A percentile compares a stretch with the other conserved stretches of the same genome.
Conservation (phyloP, 2,329 filamentous ascomycete genomes). For the Pseudogymnoascus sp. region DNA sequence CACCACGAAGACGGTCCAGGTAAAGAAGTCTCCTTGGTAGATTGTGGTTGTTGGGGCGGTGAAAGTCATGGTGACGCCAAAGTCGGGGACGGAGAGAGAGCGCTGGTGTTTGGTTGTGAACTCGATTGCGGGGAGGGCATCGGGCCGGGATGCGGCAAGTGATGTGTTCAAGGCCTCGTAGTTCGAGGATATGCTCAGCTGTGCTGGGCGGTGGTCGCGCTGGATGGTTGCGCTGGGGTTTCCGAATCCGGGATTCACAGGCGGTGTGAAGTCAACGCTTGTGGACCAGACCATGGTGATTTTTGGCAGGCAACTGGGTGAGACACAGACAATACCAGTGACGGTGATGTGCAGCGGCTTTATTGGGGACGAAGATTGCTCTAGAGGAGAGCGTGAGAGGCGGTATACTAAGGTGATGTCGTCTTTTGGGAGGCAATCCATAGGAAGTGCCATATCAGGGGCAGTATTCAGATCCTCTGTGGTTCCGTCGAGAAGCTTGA, state of each 20-base stretch:
- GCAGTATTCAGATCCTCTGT: constrained; percentile 49
- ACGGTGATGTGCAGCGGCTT: constrained; percentile 53
- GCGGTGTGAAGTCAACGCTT: constrained; percentile 58
- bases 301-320: constrained; percentile 49
- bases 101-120: constrained; percentile 36
- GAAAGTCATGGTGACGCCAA: constrained; percentile 70
- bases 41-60: constrained; percentile 54
- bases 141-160: constrained; percentile 49
- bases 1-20: constrained; percentile 67
- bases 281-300: constrained; percentile 62
- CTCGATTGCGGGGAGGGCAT: constrained; percentile 52
- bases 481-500: constrained; percentile 49
- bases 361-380: constrained; percentile 37
- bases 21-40: constrained; percentile 57
- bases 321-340: constrained; percentile 47
- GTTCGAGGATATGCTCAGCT: constrained; percentile 53
- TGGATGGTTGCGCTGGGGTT: constrained; percentile 49
- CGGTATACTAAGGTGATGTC: constrained; percentile 69
- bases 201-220: constrained; percentile 53
- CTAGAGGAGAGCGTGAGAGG: constrained; percentile 32
- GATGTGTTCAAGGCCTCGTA: constrained; percentile 44
- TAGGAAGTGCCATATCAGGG: constrained; percentile 44
- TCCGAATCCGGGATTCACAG: constrained; percentile 56
- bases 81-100: constrained; percentile 44
- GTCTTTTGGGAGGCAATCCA: constrained; percentile 61